Evolutionary conservation across 2,329 filamentous ascomycete genomes (phyloP).

Genomic region (Pseudogymnoascus sp.): DNA sequence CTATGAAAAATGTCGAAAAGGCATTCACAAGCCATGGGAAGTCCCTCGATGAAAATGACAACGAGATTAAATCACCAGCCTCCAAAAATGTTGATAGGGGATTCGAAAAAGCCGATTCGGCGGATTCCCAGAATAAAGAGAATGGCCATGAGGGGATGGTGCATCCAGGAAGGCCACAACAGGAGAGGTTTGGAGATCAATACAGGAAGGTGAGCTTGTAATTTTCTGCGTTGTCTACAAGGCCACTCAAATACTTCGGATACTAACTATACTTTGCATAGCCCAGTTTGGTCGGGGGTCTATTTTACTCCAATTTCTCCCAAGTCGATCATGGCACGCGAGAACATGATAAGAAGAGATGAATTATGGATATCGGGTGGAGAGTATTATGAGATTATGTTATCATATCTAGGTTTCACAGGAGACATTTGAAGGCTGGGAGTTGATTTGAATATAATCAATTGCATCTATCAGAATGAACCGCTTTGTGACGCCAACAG

Average conservation of each 20-base stretch:
- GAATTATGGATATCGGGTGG: not conserved
- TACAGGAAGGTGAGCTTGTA: not conserved
- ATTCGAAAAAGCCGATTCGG: not conserved
- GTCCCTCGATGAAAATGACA: not conserved
- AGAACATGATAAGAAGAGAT: not conserved
- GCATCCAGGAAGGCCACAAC: constrained; percentile 2
- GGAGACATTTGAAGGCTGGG: not conserved
- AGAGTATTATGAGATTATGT: not conserved
- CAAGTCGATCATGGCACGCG: not conserved
- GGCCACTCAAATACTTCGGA: not conserved
- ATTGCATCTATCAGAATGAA: constrained; percentile 7
- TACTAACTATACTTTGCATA: not conserved
- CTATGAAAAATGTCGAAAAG: constrained; percentile 2
- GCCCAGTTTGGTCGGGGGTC: not conserved
- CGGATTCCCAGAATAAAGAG: not conserved
- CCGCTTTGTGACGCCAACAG: constrained; percentile 1
- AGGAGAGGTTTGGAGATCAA: constrained; percentile 7
- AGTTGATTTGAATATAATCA: constrained; percentile 5
- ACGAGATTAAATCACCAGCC: not conserved
- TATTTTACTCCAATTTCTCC: not conserved
- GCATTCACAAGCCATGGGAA: constrained; percentile 3
- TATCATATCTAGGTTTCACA: not conserved
- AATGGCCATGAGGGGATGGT: not conserved
- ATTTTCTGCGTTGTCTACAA: not conserved
- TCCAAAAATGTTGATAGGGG: not conserved